Evolutionary conservation across 2,329 filamentous ascomycete genomes (phyloP).

Genomic region (Neofusicoccum cordaticola): DNA sequence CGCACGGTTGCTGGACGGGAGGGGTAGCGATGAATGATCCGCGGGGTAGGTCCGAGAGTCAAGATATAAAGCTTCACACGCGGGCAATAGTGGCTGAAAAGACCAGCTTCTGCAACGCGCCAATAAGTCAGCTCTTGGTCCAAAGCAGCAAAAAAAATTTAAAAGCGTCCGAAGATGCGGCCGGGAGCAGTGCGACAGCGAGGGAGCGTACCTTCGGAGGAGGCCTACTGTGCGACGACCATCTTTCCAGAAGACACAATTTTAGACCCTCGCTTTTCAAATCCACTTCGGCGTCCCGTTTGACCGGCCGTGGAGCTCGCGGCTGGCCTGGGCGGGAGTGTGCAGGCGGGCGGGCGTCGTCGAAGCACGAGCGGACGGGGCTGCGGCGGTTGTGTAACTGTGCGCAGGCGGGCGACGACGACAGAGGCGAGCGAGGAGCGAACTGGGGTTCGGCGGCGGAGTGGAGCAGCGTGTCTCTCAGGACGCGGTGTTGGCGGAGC

Average conservation of each 20-base stretch:
- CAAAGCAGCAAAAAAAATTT: not conserved
- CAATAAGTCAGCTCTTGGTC: not conserved
- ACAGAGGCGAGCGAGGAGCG: slow-evolving; percentile 8
- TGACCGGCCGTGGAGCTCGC: slow-evolving; percentile 4
- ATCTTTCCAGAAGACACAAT: slow-evolving; percentile 13
- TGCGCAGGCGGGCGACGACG: not conserved
- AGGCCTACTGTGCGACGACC: slow-evolving; percentile 14
- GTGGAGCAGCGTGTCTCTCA: slow-evolving; percentile 16
- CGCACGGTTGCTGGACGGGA: slow-evolving; percentile 11
- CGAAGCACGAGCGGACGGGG: slow-evolving; percentile 16
- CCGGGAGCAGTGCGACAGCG: slow-evolving; percentile 1
- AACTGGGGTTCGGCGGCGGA: not conserved
- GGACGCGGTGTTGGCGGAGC: slow-evolving; percentile 11
- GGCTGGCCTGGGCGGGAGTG: slow-evolving; percentile 9
- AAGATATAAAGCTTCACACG: slow-evolving; percentile 16
- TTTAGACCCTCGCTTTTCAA: slow-evolving; percentile 15
- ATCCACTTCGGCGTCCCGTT: slow-evolving; percentile 2
- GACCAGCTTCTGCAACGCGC: not conserved
- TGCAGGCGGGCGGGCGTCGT: slow-evolving; percentile 15
- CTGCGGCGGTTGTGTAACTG: slow-evolving; percentile 15
- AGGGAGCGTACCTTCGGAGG: slow-evolving; percentile 7
- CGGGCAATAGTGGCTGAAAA: slow-evolving; percentile 1
- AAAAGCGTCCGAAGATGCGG: not conserved
- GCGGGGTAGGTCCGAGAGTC: slow-evolving; percentile 15
- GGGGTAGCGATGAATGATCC: slow-evolving; percentile 13